These are phyloP conservation scores for Fistulifera pelliculosa DNA, from an alignment of 108 stramenopile species.

Conservation along the genomic window DNA sequence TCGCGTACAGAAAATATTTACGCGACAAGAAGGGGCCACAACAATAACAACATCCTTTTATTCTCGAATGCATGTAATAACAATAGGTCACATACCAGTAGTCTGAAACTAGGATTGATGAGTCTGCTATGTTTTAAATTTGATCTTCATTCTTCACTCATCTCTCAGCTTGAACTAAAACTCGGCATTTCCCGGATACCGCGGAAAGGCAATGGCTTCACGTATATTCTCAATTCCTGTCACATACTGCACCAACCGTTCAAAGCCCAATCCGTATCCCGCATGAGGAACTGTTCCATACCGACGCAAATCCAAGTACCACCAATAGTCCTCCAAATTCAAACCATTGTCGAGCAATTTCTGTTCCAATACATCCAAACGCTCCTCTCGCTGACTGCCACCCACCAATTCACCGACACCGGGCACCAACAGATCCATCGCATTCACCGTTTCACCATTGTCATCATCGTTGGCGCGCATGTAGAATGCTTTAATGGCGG, in stretches of 20 bases:
- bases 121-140: too few species aligned
- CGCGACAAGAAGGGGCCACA: too few species aligned
- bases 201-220: slow-evolving; percentile 96
- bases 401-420: slow-evolving; percentile 99
- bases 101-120: too few species aligned
- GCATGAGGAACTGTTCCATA: slow-evolving; percentile 97
- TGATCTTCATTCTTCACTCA: too few species aligned
- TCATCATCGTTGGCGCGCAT: slow-evolving; percentile 94
- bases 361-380: slow-evolving; percentile 79
- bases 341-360: slow-evolving; percentile 87
- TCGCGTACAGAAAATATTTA: too few species aligned
- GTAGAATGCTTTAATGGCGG: slow-evolving; percentile 97
- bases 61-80: too few species aligned
- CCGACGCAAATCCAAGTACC: slow-evolving; percentile 89
- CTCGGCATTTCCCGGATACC: slow-evolving; percentile 94
- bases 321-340: slow-evolving; percentile 93
- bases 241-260: slow-evolving; percentile 96
- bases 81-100: too few species aligned
- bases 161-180: too few species aligned
- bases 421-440: slow-evolving; percentile 98
- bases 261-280: slow-evolving; percentile 99
- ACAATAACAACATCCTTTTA: too few species aligned
- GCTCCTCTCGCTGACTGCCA: slow-evolving; percentile 93
- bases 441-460: slow-evolving; percentile 93
- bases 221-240: slow-evolving; percentile 98